Evolutionary conservation across 352 stramenopile genomes (phyloP), one percentile per base, ranked within the genome.

Genomic region (Globisporangium spiculum): DNA sequence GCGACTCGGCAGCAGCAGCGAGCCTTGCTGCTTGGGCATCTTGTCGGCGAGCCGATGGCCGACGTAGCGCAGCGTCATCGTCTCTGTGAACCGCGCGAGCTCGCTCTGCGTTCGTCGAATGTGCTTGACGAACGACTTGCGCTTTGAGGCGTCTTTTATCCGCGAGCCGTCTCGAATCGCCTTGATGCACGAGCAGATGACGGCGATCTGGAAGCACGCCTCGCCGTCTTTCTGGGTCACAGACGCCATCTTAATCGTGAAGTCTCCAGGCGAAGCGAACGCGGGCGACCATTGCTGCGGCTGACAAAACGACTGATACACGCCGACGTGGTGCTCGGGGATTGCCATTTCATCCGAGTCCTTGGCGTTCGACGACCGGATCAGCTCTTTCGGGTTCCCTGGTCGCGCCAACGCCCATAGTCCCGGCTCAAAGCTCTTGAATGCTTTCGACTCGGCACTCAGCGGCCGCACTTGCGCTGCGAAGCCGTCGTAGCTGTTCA

Each of bases 191-290:
- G 75, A 80, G 53, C 81, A 89, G 58, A 91, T 83, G 26, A 90
- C 75, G 34, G 84, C 81, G 41, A 91, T 75, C 46, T 75, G 67
- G 54, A 89, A 80, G 38, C 74, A 74, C 27, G 84, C 60, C 30
- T 87, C 75, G 2, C 81, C 78, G 41, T 78, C 69, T 20, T 77
- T 71, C 8, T 78, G 68, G 24, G 63, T 75, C 4, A 84, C 83
- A 1, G 75, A 77, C 2, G 78, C 70, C 67, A 91, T 85, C 52
- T 88, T 89, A 62, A 93, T 77, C 2, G 87, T 94, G 59, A 93
- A 94, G 60, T 94, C 87, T 1, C 82, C 83, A 1, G 87, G 80
- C 1, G 80, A 87, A 4, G 87, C 80, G 70, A 94, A 94, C 26
- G 81, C 80, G 0, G 81, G 79, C 22, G 87, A 94, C 87, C 87